phyloP scores from a whole-genome alignment of 177 flowering plant species.

The Vitis hybrid region DNA sequence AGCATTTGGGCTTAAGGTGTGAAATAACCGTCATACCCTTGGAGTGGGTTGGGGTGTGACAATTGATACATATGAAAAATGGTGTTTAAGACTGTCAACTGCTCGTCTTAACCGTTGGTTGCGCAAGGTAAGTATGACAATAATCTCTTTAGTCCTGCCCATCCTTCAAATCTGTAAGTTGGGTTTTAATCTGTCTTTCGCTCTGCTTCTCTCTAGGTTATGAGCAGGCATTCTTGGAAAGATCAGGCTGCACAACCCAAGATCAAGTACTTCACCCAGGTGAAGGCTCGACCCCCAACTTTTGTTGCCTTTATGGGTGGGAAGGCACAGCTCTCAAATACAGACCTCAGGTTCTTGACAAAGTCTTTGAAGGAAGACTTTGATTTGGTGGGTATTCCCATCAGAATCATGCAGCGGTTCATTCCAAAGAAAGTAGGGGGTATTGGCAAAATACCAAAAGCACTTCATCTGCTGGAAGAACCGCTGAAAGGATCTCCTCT shows the following conservation, averaged over 20 bases:
- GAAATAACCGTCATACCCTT: too few relatives aligned
- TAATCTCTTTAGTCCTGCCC: background rate
- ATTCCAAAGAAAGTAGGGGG: slow-evolving; percentile 31
- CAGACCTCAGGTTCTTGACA: slow-evolving; percentile 79
- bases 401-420: slow-evolving; percentile 77
- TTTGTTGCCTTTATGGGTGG: slow-evolving; percentile 86
- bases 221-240: slow-evolving; percentile 99
- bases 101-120: slow-evolving; percentile 95
- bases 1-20: too few relatives aligned
- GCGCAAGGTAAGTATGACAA: slow-evolving; percentile 56
- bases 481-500: slow-evolving; percentile 33
- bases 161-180: background rate
- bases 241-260: slow-evolving; percentile 83
- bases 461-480: slow-evolving; percentile 18
- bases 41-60: too few relatives aligned
- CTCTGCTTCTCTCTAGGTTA: slow-evolving; percentile 44
- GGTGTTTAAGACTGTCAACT: slow-evolving; percentile 93
- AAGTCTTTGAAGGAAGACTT: slow-evolving; percentile 94
- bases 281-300: slow-evolving; percentile 97
- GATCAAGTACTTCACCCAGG: slow-evolving; percentile 92
- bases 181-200: background rate
- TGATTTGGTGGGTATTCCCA: slow-evolving; percentile 89
- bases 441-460: slow-evolving; percentile 24
- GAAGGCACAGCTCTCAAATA: slow-evolving; percentile 58
- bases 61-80: slow-evolving; percentile 74